Percentiles rank a stretch among this genome's conserved stretches.
Conservation (phyloP, 192 early-diverging fungal genomes). For the Endogone sp. region DNA sequence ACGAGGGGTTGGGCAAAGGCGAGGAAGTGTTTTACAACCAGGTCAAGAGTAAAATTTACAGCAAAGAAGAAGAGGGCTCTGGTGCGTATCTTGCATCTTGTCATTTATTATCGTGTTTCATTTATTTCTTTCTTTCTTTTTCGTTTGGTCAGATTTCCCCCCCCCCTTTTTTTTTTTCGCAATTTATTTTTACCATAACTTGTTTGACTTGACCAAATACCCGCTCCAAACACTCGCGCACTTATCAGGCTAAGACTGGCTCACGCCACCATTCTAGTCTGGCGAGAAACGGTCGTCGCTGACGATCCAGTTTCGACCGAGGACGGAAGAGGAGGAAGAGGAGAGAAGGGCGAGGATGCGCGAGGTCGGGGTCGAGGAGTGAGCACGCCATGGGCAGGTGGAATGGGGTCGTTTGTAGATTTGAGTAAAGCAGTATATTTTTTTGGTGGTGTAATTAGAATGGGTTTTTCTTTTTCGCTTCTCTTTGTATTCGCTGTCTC, state of each 20-base stretch:
- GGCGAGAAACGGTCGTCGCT: not conserved
- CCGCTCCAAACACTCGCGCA: not conserved
- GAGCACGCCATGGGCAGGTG: too few species aligned
- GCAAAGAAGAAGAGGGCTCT: slow-evolving; percentile 29
- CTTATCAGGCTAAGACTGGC: not conserved
- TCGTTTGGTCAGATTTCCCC: not conserved
- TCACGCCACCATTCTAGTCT: not conserved
- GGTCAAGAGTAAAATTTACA: slow-evolving; percentile 28
- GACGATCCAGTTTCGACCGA: not conserved
- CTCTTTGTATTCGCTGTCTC: too few species aligned
- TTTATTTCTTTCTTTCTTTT: not conserved
- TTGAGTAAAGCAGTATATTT: too few species aligned
- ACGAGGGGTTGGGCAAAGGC: slow-evolving; percentile 11
- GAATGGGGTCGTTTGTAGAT: too few species aligned
- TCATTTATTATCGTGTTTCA: not conserved
- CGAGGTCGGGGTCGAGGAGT: not conserved
- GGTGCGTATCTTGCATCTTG: slow-evolving; percentile 1
- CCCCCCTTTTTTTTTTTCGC: not conserved
- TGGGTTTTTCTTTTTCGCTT: too few species aligned
- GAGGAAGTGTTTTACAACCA: slow-evolving; percentile 16
- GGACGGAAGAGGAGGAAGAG: not conserved
- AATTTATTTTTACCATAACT: too few species aligned
- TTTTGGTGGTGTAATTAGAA: too few species aligned
- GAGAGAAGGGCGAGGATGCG: not conserved
- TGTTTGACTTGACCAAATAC: too few species aligned